Conservation (phyloP, 495 filamentous ascomycete species). For the Bombardia bombarda region DNA sequence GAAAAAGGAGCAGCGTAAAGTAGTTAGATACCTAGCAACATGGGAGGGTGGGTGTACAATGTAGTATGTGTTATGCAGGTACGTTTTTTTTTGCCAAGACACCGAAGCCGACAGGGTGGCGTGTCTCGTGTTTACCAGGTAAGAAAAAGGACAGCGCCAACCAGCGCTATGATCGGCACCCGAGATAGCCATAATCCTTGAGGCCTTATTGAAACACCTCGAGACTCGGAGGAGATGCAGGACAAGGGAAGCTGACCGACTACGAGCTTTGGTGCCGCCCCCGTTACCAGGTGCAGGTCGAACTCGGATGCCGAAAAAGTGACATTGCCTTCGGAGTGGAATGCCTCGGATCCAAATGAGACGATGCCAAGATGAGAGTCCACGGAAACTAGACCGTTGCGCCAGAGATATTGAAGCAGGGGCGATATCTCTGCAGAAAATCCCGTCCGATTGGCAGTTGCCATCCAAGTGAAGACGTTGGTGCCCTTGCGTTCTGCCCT, state of each 20-base stretch:
- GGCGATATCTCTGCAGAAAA: slow-evolving; percentile 22
- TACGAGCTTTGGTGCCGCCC: slow-evolving; percentile 11
- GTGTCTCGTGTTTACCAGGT: slow-evolving; percentile 8
- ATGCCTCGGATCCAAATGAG: slow-evolving; percentile 20
- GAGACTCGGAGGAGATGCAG: background rate
- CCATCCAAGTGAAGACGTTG: slow-evolving; percentile 20
- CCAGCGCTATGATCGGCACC: slow-evolving; percentile 15
- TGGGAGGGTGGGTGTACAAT: no score
- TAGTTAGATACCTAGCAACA: no score
- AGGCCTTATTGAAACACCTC: slow-evolving; percentile 1
- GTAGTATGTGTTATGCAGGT: no score
- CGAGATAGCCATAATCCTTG: slow-evolving; percentile 10
- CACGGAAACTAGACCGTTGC: slow-evolving; percentile 15
- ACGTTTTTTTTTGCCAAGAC: slow-evolving; percentile 11
- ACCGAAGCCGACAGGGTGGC: background rate
- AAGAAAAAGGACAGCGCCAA: slow-evolving; percentile 12
- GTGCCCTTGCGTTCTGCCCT: slow-evolving; percentile 20
- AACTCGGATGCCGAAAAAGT: slow-evolving; percentile 20
- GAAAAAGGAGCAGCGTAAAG: no score
- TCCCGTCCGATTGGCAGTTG: slow-evolving; percentile 7
- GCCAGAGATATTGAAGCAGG: slow-evolving; percentile 21
- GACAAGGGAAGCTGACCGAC: slow-evolving; percentile 1
- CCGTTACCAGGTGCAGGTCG: slow-evolving; percentile 9
- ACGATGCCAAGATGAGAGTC: slow-evolving; percentile 16
- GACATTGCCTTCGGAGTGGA: slow-evolving; percentile 17